phyloP scores from a whole-genome alignment of 495 filamentous ascomycete genomes.

The Hypoxylon lienhwacheense region DNA sequence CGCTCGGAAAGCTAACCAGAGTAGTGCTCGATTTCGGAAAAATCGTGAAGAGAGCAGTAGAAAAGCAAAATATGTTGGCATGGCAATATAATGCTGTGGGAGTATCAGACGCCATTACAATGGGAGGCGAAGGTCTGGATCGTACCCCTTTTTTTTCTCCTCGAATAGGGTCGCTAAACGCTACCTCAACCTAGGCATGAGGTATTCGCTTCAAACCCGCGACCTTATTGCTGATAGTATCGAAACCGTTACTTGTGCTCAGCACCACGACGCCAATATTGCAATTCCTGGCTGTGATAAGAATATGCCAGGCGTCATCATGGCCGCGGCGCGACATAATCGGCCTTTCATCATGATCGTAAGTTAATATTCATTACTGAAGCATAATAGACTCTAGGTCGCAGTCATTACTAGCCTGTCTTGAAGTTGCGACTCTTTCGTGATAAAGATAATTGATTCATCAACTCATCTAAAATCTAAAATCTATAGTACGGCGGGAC shows the following conservation, averaged over 20 bases:
- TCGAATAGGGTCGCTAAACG: constrained; percentile 12
- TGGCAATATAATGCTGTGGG: constrained; percentile 96
- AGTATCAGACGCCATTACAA: constrained; percentile 91
- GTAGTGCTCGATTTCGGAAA: constrained; percentile 84
- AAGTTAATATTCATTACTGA: constrained; percentile 4
- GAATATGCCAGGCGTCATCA: constrained; percentile 88
- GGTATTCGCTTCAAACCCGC: constrained; percentile 91
- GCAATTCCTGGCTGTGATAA: constrained; percentile 97
- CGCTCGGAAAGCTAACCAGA: constrained; percentile 18
- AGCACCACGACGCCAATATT: constrained; percentile 92
- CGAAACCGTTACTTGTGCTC: constrained; percentile 86
- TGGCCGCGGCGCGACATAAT: constrained; percentile 81
- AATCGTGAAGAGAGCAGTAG: constrained; percentile 80
- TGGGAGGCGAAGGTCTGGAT: constrained; percentile 83
- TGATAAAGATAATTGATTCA: neutral
- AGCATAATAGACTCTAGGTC: too few relatives aligned
- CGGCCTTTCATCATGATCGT: constrained; percentile 69
- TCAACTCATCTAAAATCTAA: neutral
- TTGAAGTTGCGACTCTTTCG: neutral
- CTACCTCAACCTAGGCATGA: constrained; percentile 70
- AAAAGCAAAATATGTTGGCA: constrained; percentile 83
- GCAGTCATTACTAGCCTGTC: too few relatives aligned
- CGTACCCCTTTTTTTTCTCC: neutral
- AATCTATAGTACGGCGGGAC: constrained; percentile 73
- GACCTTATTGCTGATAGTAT: constrained; percentile 96